These are phyloP conservation scores for Colletotrichum sp. DNA, from an alignment of 2,329 filamentous ascomycete genomes.

Conservation along the genomic window DNA sequence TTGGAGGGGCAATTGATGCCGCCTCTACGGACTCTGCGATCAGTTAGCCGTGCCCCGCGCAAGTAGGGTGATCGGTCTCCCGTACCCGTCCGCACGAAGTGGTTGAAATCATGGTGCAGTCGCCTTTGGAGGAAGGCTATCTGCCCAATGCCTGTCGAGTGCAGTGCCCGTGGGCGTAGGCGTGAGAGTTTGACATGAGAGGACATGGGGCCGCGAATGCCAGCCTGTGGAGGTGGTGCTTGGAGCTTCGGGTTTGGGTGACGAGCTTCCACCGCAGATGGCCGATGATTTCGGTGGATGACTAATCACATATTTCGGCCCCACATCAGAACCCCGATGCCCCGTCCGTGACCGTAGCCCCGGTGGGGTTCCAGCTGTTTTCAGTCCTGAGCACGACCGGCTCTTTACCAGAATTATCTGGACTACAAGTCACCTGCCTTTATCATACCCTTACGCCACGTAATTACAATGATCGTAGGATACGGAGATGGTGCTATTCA, in stretches of 20 bases:
- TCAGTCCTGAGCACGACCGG: not conserved
- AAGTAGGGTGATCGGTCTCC: not conserved
- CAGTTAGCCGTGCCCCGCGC: not conserved
- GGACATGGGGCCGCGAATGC: slow-evolving; percentile 17
- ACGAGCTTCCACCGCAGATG: not conserved
- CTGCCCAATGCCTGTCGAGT: not conserved
- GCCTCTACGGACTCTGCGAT: not conserved
- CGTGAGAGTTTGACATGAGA: slow-evolving; percentile 20
- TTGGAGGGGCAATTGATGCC: not conserved
- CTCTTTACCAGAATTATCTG: rapidly evolving
- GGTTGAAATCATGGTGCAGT: slow-evolving; percentile 9
- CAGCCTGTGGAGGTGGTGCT: not conserved
- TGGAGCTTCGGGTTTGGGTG: not conserved
- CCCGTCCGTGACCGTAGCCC: not conserved
- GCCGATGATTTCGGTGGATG: not conserved
- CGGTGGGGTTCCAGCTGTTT: not conserved
- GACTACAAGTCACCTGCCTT: rapidly evolving
- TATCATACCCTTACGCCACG: rapidly evolving
- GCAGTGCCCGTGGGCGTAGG: not conserved
- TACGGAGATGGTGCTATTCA: not conserved
- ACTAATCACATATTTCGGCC: not conserved
- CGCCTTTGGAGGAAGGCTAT: not conserved
- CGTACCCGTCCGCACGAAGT: slow-evolving; percentile 18
- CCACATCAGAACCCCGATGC: not conserved
- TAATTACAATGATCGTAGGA: rapidly evolving